A percentile compares a stretch with the other conserved stretches of the same genome.
phyloP scores from a whole-genome alignment of 371 early-diverging fungal species.

The Scutellospora calospora region DNA sequence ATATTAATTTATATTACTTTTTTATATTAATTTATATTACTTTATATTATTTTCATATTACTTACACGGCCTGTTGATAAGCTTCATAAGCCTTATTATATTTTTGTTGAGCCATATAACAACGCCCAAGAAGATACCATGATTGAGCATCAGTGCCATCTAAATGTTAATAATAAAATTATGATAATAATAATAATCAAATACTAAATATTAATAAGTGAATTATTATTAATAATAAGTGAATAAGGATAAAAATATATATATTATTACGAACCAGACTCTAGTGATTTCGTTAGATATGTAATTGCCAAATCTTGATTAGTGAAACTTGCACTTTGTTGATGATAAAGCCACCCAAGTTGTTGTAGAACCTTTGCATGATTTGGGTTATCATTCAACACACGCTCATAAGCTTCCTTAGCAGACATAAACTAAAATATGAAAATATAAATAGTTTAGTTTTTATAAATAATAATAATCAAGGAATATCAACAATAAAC shows the following conservation, averaged over 20 bases:
- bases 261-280: slow-evolving; percentile 61
- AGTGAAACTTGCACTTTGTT: slow-evolving; percentile 78
- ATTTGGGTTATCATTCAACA: slow-evolving; percentile 87
- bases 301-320: slow-evolving; percentile 87
- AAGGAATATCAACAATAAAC: background rate
- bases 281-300: slow-evolving; percentile 84
- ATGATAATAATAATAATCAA: background rate
- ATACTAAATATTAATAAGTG: background rate
- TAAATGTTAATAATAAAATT: slow-evolving; percentile 19
- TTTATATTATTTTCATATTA: background rate
- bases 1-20: too few relatives aligned
- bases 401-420: slow-evolving; percentile 93
- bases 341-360: slow-evolving; percentile 95
- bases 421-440: slow-evolving; percentile 73
- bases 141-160: slow-evolving; percentile 94
- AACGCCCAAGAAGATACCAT: slow-evolving; percentile 95
- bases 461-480: background rate
- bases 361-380: slow-evolving; percentile 97
- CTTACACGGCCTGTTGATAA: slow-evolving; percentile 96
- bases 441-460: background rate
- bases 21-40: too few relatives aligned
- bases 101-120: slow-evolving; percentile 96
- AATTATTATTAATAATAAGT: background rate
- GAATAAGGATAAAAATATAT: background rate
- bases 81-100: slow-evolving; percentile 97